A percentile compares a stretch with the other conserved stretches of the same genome.
phyloP scores from a whole-genome alignment of 2,329 filamentous ascomycete species.

The Sarocladiaceae sp. region DNA sequence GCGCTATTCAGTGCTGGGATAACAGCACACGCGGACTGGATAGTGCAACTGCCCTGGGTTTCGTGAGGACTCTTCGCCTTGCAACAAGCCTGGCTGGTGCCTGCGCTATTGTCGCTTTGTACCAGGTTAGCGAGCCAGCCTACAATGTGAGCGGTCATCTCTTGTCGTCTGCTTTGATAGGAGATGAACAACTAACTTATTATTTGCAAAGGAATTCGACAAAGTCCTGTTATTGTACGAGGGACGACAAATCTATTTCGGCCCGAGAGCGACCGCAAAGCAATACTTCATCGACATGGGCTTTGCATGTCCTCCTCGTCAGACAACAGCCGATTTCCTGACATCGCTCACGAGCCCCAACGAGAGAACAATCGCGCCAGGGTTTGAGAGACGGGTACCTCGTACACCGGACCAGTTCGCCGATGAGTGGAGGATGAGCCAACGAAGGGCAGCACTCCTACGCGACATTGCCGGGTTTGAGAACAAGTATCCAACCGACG shows the following conservation, averaged over 20 bases:
- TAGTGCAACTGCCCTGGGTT: conserved; percentile 71
- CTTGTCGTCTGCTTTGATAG: too few species aligned
- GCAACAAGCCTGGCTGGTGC: conserved; percentile 63
- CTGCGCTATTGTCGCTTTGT: conserved; percentile 69
- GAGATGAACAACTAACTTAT: too few species aligned
- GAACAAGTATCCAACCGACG: conserved; percentile 45
- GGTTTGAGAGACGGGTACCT: conserved; percentile 52
- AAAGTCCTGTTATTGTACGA: conserved; percentile 58
- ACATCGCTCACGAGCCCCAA: conserved; percentile 64
- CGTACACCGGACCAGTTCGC: conserved; percentile 61
- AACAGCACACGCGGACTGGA: conserved; percentile 73
- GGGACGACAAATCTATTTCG: conserved; percentile 60
- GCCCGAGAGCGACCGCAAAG: conserved; percentile 53
- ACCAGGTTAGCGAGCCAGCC: conserved; percentile 61
- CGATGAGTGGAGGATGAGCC: conserved; percentile 51
- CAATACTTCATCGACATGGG: conserved; percentile 65
- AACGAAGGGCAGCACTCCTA: conserved; percentile 45
- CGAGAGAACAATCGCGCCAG: conserved; percentile 52
- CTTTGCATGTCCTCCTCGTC: conserved; percentile 61
- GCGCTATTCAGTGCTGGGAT: conserved; percentile 62
- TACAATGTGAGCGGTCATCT: too few species aligned
- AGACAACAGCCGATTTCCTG: conserved; percentile 68
- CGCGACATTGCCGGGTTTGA: conserved; percentile 54
- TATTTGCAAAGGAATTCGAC: too few species aligned
- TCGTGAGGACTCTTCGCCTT: conserved; percentile 65